Evolutionary conservation across 1,284 basidiomycete species (phyloP).

Genomic region (Sphagnurus paluster): DNA sequence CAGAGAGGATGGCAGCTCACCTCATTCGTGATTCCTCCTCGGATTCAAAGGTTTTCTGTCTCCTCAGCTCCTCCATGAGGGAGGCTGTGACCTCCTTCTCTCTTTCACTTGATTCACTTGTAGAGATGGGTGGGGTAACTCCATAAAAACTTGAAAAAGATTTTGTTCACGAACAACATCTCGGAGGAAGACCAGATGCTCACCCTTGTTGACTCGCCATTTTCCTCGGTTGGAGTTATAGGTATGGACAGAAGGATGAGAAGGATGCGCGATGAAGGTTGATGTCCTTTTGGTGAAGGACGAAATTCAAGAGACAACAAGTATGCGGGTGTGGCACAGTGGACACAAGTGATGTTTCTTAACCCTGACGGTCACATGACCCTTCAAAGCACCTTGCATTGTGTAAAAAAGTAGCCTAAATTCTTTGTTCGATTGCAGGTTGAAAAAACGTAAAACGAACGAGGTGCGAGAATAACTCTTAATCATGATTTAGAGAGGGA

Average conservation of each 20-base stretch:
- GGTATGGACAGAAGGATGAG: not conserved
- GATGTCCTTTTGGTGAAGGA: too few species aligned
- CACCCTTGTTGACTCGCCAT: slow-evolving; percentile 44
- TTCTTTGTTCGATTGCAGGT: too few species aligned
- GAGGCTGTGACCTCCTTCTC: slow-evolving; percentile 84
- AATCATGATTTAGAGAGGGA: too few species aligned
- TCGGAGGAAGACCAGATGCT: slow-evolving; percentile 1
- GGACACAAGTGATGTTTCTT: too few species aligned
- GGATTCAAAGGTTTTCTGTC: slow-evolving; percentile 88
- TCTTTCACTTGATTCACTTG: slow-evolving; percentile 68
- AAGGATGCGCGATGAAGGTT: not conserved
- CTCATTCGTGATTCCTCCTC: slow-evolving; percentile 88
- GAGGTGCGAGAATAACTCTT: too few species aligned
- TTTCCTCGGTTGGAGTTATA: not conserved
- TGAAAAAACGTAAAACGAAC: too few species aligned
- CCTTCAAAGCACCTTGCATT: not conserved
- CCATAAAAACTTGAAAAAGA: slow-evolving; percentile 60
- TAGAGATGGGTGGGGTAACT: slow-evolving; percentile 91
- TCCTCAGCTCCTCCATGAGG: slow-evolving; percentile 86
- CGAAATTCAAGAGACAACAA: not conserved
- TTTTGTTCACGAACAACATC: not conserved
- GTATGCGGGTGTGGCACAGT: too few species aligned
- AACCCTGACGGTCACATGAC: not conserved
- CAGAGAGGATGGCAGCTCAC: slow-evolving; percentile 47
- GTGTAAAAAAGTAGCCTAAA: too few species aligned